These are phyloP conservation scores for Biscutella laevigata DNA, from an alignment of 441 rosid species.

Conservation along the genomic window DNA sequence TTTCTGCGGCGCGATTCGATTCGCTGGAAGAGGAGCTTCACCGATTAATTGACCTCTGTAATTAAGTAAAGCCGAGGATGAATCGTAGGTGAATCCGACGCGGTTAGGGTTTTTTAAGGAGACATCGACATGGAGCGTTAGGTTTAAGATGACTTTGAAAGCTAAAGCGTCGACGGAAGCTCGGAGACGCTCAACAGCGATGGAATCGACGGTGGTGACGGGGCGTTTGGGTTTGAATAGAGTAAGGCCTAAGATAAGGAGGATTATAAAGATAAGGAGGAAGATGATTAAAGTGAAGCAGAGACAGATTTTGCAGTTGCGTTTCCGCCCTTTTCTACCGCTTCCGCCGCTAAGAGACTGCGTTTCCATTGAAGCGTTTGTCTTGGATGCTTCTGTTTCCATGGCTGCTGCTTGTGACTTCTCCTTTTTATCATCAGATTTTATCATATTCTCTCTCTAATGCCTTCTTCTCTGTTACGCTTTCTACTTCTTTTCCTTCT, in stretches of 20 bases:
- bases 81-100: constrained; percentile 47
- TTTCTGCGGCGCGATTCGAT: constrained; percentile 32
- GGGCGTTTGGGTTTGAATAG: constrained; percentile 70
- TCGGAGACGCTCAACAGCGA: constrained; percentile 28
- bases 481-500: background rate
- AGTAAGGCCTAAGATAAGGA: constrained; percentile 52
- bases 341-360: constrained; percentile 14
- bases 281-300: constrained; percentile 18
- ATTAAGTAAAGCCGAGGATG: constrained; percentile 39
- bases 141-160: constrained; percentile 35
- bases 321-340: constrained; percentile 13
- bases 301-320: constrained; percentile 41
- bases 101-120: constrained; percentile 61
- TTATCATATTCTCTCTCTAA: background rate
- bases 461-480: constrained; percentile 5
- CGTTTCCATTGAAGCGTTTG: constrained; percentile 27
- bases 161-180: constrained; percentile 25
- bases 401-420: constrained; percentile 12
- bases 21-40: constrained; percentile 55
- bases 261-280: constrained; percentile 30
- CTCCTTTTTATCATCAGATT: constrained; percentile 6
- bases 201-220: constrained; percentile 33
- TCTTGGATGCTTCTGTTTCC: background rate
- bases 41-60: constrained; percentile 56
- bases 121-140: constrained; percentile 42